These are phyloP conservation scores for Neofusicoccum kwambonambiense DNA, from an alignment of 2,329 filamentous ascomycete species.

Conservation along the genomic window DNA sequence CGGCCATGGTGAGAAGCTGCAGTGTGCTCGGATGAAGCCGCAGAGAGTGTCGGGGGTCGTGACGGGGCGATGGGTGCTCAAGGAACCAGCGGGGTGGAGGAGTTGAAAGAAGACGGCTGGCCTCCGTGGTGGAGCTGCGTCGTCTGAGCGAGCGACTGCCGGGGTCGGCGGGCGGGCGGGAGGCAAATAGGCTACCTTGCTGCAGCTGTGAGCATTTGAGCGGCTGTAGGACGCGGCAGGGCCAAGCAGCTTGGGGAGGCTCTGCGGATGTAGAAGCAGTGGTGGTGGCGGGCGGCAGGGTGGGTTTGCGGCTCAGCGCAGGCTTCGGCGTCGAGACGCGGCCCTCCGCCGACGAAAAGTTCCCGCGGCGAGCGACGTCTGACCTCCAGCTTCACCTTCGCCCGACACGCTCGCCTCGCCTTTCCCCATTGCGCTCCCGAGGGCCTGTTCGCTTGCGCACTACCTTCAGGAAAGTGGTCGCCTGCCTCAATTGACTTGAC, in stretches of 20 bases:
- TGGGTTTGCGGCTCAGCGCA: background rate
- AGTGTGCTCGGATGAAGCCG: background rate
- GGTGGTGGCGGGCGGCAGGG: background rate
- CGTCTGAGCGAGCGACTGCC: background rate
- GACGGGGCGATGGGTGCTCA: constrained; percentile 17
- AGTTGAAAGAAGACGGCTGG: background rate
- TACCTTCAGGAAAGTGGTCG: background rate
- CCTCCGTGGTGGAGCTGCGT: background rate
- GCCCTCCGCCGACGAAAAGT: constrained; percentile 17
- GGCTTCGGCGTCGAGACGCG: background rate
- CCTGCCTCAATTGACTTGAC: background rate
- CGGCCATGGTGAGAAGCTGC: constrained; percentile 15
- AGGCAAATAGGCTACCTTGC: background rate
- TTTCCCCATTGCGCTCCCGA: background rate
- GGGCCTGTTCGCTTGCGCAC: background rate
- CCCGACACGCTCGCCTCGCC: background rate
- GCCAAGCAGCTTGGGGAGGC: background rate
- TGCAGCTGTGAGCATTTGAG: background rate
- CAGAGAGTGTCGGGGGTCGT: background rate
- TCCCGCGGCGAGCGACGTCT: constrained; percentile 12
- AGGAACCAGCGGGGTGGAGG: constrained; percentile 12
- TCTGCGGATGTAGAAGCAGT: background rate
- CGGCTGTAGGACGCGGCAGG: background rate
- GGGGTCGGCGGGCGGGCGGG: background rate
- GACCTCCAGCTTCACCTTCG: constrained; percentile 14